phyloP scores from a whole-genome alignment of 805 yeast genomes.

The Candida quercuum region DNA sequence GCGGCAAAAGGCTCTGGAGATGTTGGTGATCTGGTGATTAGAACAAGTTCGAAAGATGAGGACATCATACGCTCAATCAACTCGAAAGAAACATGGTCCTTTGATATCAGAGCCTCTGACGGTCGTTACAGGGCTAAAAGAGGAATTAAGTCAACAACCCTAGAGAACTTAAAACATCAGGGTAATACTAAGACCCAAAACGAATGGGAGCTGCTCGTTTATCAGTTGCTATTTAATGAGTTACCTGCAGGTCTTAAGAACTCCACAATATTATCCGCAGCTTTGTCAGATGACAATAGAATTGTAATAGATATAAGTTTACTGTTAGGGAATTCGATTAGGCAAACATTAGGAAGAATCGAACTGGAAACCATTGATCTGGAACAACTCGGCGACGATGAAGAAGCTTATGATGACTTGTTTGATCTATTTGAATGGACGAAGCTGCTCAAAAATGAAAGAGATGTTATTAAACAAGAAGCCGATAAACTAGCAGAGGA shows the following conservation, averaged over 20 bases:
- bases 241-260: background rate
- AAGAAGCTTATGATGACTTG: slow-evolving; percentile 6
- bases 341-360: slow-evolving; percentile 9
- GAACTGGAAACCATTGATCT: no score
- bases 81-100: slow-evolving; percentile 4
- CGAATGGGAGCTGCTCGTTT: slow-evolving; percentile 11
- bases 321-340: slow-evolving; percentile 7
- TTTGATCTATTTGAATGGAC: slow-evolving; percentile 21
- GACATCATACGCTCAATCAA: slow-evolving; percentile 3
- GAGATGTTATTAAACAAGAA: slow-evolving; percentile 2
- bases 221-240: slow-evolving; percentile 7
- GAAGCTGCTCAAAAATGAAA: slow-evolving; percentile 3
- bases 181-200: slow-evolving; percentile 3
- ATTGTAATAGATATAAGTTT: background rate
- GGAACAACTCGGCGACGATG: slow-evolving; percentile 1
- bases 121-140: slow-evolving; percentile 5
- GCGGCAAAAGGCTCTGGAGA: slow-evolving; percentile 8
- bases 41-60: background rate
- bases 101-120: slow-evolving; percentile 6
- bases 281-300: background rate
- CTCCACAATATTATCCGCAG: background rate
- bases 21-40: slow-evolving; percentile 10
- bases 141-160: background rate
- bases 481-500: background rate
- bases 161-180: background rate